Conservation (phyloP, 2,329 filamentous ascomycete species). For the Pseudogymnoascus destructans region DNA sequence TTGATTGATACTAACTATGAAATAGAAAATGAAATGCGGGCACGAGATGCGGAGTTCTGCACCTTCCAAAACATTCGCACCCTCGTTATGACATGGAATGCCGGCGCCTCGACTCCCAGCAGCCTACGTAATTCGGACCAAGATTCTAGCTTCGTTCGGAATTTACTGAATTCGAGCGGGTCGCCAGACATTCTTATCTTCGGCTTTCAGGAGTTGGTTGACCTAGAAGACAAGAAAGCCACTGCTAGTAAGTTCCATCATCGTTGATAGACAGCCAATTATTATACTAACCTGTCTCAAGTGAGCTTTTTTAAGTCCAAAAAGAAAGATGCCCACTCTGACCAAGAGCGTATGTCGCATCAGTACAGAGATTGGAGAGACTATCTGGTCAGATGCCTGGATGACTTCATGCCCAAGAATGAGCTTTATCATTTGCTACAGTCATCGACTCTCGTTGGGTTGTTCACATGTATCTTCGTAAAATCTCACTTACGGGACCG, state of each 20-base stretch:
- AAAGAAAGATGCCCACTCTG: constrained; percentile 60
- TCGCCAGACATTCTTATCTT: constrained; percentile 87
- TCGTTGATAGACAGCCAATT: not conserved
- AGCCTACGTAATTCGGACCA: constrained; percentile 57
- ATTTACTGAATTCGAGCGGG: constrained; percentile 62
- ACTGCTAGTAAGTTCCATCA: constrained; percentile 58
- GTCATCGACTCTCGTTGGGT: constrained; percentile 76
- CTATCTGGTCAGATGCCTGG: constrained; percentile 67
- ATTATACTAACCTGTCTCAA: constrained; percentile 27
- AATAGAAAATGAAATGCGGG: constrained; percentile 70
- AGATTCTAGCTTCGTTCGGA: constrained; percentile 67
- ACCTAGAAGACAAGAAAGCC: constrained; percentile 91
- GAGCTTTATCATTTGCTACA: constrained; percentile 77
- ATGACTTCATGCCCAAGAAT: constrained; percentile 66
- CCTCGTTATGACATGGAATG: constrained; percentile 89
- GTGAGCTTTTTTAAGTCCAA: constrained; percentile 83
- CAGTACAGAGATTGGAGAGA: constrained; percentile 96
- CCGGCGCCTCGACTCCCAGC: constrained; percentile 84
- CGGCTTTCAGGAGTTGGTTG: constrained; percentile 96
- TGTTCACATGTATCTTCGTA: constrained; percentile 94
- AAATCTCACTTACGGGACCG: constrained; percentile 64
- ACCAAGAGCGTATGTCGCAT: constrained; percentile 87
- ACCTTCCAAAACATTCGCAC: constrained; percentile 70
- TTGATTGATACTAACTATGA: constrained; percentile 9
- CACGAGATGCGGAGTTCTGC: constrained; percentile 70